Base-by-base conservation (phyloP, 805 yeast species). In the Torulaspora delbrueckii region DNA sequence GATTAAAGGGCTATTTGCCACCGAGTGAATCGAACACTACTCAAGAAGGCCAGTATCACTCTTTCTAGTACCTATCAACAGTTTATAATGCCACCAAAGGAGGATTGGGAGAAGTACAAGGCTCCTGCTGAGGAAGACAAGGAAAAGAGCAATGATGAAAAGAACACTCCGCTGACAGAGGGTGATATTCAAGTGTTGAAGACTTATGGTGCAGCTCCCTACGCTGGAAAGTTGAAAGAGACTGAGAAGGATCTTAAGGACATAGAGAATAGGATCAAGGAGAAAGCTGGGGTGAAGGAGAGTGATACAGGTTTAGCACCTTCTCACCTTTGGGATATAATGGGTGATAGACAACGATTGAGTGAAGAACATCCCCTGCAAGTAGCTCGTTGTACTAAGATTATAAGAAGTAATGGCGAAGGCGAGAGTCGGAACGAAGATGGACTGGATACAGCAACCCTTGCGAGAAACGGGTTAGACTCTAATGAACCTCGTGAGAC, bases 341-440 rank as follows among this genome's bases (percentile, higher is more conserved):
- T 82, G 75, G 98, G 97, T 23, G 99, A 93, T 70, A 85, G 86
- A 65, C 96, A 87, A 68, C 76, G 96, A 61, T 82, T 90, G 82
- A 76, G 83, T 49, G 91, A 84, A 65, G 98, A 93, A 63, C 96
- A 88, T 63, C 96, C 99, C 25, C 73, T 93, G 54, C 99, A 93
- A 69, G 99, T 95, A 37, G 99, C 99, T 13, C 78, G 99, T 66
- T 93, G 99, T 71, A 95, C 99, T 22, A 93, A 95, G 72, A 93
- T 95, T 68, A 91, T 93, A 53, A 85, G 84, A 59, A 79, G 83
- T 13, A 66, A 57, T 25, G 73, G 66, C n/a, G 52, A 49, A n/a
- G 62, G 68, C 62, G 55, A 58, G 56, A 30, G 63, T 55, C 22
- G 64, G 57, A 28, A 30, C 22, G 42, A 28, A 16, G 68, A 59